phyloP scores from a whole-genome alignment of 2,329 filamentous ascomycete genomes.

The Ophiostoma pallidulum region DNA sequence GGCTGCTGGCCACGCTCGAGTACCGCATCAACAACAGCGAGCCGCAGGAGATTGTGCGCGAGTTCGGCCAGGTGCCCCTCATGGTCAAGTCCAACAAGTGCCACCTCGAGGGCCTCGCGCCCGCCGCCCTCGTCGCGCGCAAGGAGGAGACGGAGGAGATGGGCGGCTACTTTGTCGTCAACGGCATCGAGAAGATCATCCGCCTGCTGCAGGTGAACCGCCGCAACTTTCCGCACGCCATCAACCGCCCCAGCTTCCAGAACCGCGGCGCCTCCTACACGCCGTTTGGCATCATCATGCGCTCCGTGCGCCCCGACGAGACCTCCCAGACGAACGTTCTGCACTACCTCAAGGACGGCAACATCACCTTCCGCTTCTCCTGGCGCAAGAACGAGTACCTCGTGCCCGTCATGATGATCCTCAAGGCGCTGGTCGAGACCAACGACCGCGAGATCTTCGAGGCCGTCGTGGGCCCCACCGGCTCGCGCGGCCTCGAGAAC shows the following conservation, averaged over 20 bases:
- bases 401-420: conserved; percentile 91
- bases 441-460: conserved; percentile 96
- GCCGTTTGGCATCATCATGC: conserved; percentile 79
- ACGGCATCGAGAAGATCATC: conserved; percentile 94
- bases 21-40: conserved; percentile 82
- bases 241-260: conserved; percentile 79
- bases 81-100: conserved; percentile 94
- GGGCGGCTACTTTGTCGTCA: conserved; percentile 94
- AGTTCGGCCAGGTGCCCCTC: conserved; percentile 81
- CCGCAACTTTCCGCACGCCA: conserved; percentile 92
- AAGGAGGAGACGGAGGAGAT: conserved; percentile 96
- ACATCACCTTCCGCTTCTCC: conserved; percentile 93
- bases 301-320: conserved; percentile 91
- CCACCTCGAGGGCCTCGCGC: conserved; percentile 78
- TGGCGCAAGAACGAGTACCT: conserved; percentile 97
- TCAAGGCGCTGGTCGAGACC: conserved; percentile 91
- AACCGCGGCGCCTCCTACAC: conserved; percentile 84
- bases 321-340: conserved; percentile 96
- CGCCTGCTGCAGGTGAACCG: conserved; percentile 83
- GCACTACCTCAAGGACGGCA: conserved; percentile 91
- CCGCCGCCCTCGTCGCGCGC: conserved; percentile 68
- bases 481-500: conserved; percentile 69
- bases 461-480: conserved; percentile 69
- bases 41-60: conserved; percentile 69
- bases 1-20: conserved; percentile 72